phyloP scores from a whole-genome alignment of 2,329 filamentous ascomycete genomes.

The Penicillium psychrosexuale region DNA sequence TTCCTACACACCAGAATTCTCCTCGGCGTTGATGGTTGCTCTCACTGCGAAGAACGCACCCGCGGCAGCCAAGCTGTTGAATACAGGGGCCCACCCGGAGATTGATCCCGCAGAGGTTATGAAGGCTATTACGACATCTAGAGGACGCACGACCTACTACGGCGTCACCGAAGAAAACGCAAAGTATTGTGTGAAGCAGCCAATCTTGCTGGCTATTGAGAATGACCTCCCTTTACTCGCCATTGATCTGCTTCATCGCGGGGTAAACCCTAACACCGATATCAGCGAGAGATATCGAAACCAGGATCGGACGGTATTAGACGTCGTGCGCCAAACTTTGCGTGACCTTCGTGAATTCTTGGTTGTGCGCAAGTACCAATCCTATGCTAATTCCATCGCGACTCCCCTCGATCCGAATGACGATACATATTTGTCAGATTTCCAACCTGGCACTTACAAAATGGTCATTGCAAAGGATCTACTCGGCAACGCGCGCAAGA shows the following conservation, averaged over 20 bases:
- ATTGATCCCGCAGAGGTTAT: conserved; percentile 56
- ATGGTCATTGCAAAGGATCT: conserved; percentile 51
- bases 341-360: conserved; percentile 49
- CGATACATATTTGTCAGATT: conserved; percentile 49
- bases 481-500: conserved; percentile 36
- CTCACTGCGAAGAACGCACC: conserved; percentile 51
- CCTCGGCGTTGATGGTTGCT: conserved; percentile 58
- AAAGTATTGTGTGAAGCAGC: conserved; percentile 55
- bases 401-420: conserved; percentile 42
- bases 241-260: conserved; percentile 58
- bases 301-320: conserved; percentile 51
- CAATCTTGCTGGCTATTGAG: conserved; percentile 61
- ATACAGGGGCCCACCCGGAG: conserved; percentile 57
- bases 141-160: not conserved
- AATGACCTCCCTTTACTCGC: conserved; percentile 53
- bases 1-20: conserved; percentile 35
- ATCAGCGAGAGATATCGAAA: conserved; percentile 38
- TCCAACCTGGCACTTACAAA: conserved; percentile 58
- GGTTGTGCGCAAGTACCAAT: conserved; percentile 19
- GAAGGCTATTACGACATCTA: conserved; percentile 18
- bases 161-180: conserved; percentile 54
- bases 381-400: not conserved
- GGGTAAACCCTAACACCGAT: conserved; percentile 64
- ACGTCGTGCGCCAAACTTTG: conserved; percentile 57
- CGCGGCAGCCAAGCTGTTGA: conserved; percentile 59